Base-by-base conservation (phyloP, 2,329 filamentous ascomycete genomes). In the Hirsutella rhossiliensis region DNA sequence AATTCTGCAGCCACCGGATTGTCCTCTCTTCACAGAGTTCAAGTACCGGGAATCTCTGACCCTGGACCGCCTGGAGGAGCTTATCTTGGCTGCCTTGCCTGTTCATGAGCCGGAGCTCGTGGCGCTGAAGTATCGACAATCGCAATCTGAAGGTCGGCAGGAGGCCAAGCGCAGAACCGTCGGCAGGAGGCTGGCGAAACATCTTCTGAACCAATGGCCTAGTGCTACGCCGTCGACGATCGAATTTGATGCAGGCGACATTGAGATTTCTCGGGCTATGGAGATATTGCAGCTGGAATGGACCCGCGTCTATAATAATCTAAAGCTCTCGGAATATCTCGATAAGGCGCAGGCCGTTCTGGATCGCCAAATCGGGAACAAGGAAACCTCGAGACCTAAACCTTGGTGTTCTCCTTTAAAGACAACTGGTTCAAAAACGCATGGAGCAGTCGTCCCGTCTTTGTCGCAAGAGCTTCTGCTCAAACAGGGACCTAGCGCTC, bases 1-100 rank as follows among this genome's bases (percentile, higher is more conserved):
- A 3, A 0, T 6, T 0, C 12, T 54, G 2, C 37, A 47, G 5
- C 31, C 39, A 6, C 52, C 53, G 2, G 23, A 0, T 0, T 40
- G 45, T 20, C 3, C 40, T 1, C 18, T 28, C 1, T 54, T 51
- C 9, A 12, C 31, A 11, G 40, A 31, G 7, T 55, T 56, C 20
- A 40, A 27, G 19, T 43, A 43, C 8, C 4, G 20, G 11, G 34
- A 47, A 42, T 7, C 29, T 38, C 29, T 11, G 12, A 11, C 50
- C 40, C 2, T 45, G 28, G 1, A 37, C 11, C 17, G 43, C 34
- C 11, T 49, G 8, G 28, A 28, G 4, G 0, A 6, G 43, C 8
- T 30, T 3, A 42, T 38, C 11, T 2, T 23, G 4, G 18, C 18
- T 6, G 18, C 20, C 4, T 8, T 23, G 15, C 19, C 18, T 2